Evolutionary conservation across 768 basidiomycete genomes (phyloP), one percentile per base, ranked within the genome.

Genomic region (Lactifluus pinguis): DNA sequence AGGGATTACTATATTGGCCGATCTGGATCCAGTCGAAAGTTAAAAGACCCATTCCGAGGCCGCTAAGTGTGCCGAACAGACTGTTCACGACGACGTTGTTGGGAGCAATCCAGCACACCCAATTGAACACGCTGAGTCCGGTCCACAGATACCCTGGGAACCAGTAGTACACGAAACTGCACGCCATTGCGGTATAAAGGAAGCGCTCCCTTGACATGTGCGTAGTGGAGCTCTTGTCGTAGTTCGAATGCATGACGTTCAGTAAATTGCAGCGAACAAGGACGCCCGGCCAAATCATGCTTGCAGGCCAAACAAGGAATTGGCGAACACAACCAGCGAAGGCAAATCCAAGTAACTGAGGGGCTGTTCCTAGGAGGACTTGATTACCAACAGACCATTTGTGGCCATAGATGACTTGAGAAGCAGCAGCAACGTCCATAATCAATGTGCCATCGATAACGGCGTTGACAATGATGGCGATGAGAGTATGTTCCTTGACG

Each of bases 231-330:
- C 77, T 73, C 69, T 80, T 80, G 57, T 84, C 85, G 73, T 82
- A 87, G 66, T 81, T 82, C 67, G 82, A 82, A 76, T 94, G 91
- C 48, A 94, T 82, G 11, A 92, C 91, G 74, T 92, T 92, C 78
- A 92, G 87, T 39, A 93, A 78, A 14, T 89, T 88, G 19, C 83
- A 84, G 70, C 85, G 89, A 69, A 91, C 88, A 67, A 93, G 77
- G 44, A 89, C 86, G 52, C 86, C 85, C n/a, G 91, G 91, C 89
- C 90, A 93, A 72, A 93, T 87, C 89, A 92, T 92, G 73, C 83
- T 86, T 53, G 83, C 77, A 0, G 85, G 91, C 80, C 87, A 94
- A 55, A 93, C 88, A 61, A 92, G 84, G 75, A 89, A 90, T 67
- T 83, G 82, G 53, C 91, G 85, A 57, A 87, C 79, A 59, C 90